Evolutionary conservation across 257 asterid genomes (phyloP).

Genomic region (Rubia yunnanensis): DNA sequence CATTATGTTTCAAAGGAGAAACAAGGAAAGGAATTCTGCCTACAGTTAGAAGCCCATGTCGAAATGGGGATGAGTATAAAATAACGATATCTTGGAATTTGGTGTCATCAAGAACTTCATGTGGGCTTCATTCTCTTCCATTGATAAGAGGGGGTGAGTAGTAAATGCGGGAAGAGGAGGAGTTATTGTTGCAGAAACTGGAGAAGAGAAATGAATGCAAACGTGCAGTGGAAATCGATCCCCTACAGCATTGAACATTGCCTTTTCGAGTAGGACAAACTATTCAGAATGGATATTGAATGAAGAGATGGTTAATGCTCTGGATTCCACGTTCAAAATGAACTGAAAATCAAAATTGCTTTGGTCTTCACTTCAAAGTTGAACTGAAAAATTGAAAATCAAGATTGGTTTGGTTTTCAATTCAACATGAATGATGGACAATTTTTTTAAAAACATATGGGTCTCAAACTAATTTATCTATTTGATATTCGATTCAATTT

Average conservation of each 20-base stretch:
- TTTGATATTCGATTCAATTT: too few relatives aligned
- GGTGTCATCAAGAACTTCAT: slow-evolving; percentile 22
- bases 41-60: slow-evolving; percentile 28
- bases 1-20: slow-evolving; percentile 21
- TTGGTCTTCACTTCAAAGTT: too few relatives aligned
- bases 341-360: too few relatives aligned
- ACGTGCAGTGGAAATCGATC: slow-evolving; percentile 33
- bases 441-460: too few relatives aligned
- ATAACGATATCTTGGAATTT: slow-evolving; percentile 3
- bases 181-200: slow-evolving; percentile 20
- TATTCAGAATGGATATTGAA: too few relatives aligned
- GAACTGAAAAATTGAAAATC: too few relatives aligned
- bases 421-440: too few relatives aligned
- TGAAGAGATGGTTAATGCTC: too few relatives aligned
- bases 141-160: slow-evolving; percentile 9
- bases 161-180: slow-evolving; percentile 29
- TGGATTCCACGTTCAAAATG: too few relatives aligned
- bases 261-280: slow-evolving; percentile 3
- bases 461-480: too few relatives aligned
- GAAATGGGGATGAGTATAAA: slow-evolving; percentile 4
- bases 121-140: slow-evolving; percentile 22
- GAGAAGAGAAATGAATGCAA: slow-evolving; percentile 35
- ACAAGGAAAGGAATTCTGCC: slow-evolving; percentile 17
- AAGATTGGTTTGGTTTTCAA: too few relatives aligned
- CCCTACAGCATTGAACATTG: slow-evolving; percentile 19